Percentiles rank a stretch among this genome's conserved stretches.
These are phyloP conservation scores for Leccinellum rugosiceps DNA, from an alignment of 768 basidiomycete species.

Conservation along the genomic window DNA sequence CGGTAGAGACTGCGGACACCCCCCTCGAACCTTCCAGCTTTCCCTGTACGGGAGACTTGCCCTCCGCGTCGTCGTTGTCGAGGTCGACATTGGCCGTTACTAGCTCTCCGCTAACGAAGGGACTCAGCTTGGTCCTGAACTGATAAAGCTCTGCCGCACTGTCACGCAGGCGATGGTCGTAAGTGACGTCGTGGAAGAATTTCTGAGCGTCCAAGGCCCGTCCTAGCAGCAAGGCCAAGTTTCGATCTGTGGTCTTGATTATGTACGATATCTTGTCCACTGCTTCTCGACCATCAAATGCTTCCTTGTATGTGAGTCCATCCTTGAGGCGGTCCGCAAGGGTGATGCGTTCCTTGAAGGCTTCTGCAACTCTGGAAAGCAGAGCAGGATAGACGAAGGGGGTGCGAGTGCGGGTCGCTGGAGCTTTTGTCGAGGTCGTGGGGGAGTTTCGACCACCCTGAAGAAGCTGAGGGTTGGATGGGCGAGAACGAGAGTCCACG, in stretches of 20 bases:
- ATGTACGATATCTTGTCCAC: slow-evolving; percentile 97
- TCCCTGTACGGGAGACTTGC: slow-evolving; percentile 25
- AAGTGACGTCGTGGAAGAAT: slow-evolving; percentile 99
- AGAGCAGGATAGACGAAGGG: slow-evolving; percentile 94
- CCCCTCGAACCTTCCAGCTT: slow-evolving; percentile 20
- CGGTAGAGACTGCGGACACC: slow-evolving; percentile 24
- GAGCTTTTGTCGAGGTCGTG: slow-evolving; percentile 34
- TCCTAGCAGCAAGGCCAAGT: slow-evolving; percentile 91
- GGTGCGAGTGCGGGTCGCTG: slow-evolving; percentile 44
- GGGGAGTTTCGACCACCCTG: slow-evolving; percentile 41
- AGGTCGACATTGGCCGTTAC: slow-evolving; percentile 33
- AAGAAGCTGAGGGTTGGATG: slow-evolving; percentile 31
- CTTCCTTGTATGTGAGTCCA: slow-evolving; percentile 92
- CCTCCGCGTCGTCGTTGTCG: slow-evolving; percentile 35
- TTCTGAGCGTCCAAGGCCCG: slow-evolving; percentile 96
- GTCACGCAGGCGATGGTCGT: slow-evolving; percentile 93
- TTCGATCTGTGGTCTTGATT: slow-evolving; percentile 97
- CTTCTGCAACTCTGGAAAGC: slow-evolving; percentile 90
- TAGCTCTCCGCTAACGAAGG: slow-evolving; percentile 79
- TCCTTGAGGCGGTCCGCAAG: slow-evolving; percentile 86
- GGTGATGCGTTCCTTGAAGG: slow-evolving; percentile 80
- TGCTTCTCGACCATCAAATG: slow-evolving; percentile 96
- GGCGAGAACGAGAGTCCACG: slow-evolving; percentile 37
- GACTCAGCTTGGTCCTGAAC: slow-evolving; percentile 81
- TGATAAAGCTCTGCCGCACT: slow-evolving; percentile 88